A percentile compares a stretch with the other conserved stretches of the same genome.
These are phyloP conservation scores for Candida tropicalis DNA, from an alignment of 1,139 yeast species.

Conservation along the genomic window DNA sequence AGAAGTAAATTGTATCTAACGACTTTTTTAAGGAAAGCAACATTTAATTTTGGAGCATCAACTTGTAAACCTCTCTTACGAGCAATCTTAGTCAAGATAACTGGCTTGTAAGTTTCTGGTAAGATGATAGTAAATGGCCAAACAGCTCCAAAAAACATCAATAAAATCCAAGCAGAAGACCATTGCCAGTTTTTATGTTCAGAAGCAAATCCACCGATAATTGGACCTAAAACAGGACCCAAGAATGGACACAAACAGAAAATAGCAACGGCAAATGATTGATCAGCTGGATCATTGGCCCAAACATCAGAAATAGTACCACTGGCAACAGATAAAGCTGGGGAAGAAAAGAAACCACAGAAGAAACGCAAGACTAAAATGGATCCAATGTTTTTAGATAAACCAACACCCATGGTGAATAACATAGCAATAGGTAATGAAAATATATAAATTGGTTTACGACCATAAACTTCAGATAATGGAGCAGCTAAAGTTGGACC, in stretches of 20 bases:
- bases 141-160: conserved; percentile 71
- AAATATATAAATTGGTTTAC: conserved; percentile 60
- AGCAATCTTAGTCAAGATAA: conserved; percentile 60
- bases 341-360: conserved; percentile 80
- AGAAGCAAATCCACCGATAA: conserved; percentile 79
- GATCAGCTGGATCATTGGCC: conserved; percentile 53
- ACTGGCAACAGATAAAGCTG: conserved; percentile 85
- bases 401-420: conserved; percentile 76
- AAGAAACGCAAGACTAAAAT: conserved; percentile 74
- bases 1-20: conserved; percentile 53
- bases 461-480: conserved; percentile 71
- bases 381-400: conserved; percentile 56
- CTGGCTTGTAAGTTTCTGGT: conserved; percentile 74
- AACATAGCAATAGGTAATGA: conserved; percentile 71
- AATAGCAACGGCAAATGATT: conserved; percentile 69
- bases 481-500: conserved; percentile 83
- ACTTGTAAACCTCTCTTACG: conserved; percentile 56
- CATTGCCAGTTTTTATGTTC: conserved; percentile 74
- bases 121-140: conserved; percentile 57
- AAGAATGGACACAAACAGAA: conserved; percentile 72
- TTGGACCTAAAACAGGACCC: conserved; percentile 84
- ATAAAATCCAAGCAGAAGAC: conserved; percentile 71
- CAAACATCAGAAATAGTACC: conserved; percentile 82
- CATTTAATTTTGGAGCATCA: conserved; percentile 29
- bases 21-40: conserved; percentile 25